Percentiles rank a stretch among this genome's conserved stretches.
These are phyloP conservation scores for Selaginella tamariscina DNA, from an alignment of 75 land plant genomes.

Conservation along the genomic window DNA sequence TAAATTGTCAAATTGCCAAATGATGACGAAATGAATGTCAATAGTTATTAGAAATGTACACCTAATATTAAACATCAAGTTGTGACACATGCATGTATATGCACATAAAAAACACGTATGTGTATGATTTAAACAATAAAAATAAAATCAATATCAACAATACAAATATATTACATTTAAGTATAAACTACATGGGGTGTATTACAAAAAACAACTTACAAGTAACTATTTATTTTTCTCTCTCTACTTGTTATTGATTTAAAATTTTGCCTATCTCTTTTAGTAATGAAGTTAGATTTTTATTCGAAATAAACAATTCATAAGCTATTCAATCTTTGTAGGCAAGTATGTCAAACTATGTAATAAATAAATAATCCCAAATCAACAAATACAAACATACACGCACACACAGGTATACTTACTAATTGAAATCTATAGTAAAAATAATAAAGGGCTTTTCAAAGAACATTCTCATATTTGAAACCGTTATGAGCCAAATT, in stretches of 20 bases:
- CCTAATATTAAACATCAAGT: no score
- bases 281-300: conserved; percentile 38
- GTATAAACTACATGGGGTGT: no score
- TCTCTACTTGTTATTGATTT: conserved; percentile 48
- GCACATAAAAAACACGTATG: no score
- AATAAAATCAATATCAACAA: no score
- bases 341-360: conserved; percentile 56
- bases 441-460: not conserved
- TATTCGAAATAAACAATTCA: conserved; percentile 38
- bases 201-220: no score
- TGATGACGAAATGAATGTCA: conserved; percentile 44
- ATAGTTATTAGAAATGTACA: conserved; percentile 63
- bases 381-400: not conserved
- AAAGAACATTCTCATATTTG: not conserved
- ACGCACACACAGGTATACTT: not conserved
- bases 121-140: no score
- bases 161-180: no score
- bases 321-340: conserved; percentile 39
- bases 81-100: no score
- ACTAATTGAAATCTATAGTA: not conserved
- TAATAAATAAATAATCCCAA: not conserved
- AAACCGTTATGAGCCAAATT: not conserved
- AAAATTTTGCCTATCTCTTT: conserved; percentile 39
- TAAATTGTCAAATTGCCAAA: conserved; percentile 42
- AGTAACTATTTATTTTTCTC: no score